Evolutionary conservation across 2,329 filamentous ascomycete species (phyloP), one percentile per base, ranked within the genome.

Genomic region (Xylariaceae sp.): DNA sequence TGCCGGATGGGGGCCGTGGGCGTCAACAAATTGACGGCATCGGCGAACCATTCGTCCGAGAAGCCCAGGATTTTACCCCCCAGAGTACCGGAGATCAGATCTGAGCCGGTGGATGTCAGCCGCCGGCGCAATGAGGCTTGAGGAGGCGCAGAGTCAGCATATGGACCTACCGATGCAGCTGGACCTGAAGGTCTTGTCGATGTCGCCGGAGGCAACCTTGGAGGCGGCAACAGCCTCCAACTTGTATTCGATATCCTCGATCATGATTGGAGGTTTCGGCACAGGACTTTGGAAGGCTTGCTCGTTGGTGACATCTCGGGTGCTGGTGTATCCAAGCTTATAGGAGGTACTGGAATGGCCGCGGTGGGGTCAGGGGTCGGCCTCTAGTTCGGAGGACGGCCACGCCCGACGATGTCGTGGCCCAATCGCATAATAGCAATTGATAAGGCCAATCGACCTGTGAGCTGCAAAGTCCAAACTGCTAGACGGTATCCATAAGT

Each of bases 1-100:
- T 78, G 69, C 42, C 70, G 66, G 53, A 82, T 73, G 23, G 78
- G 77, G 19, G 76, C 55, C 16, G 68, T 75, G n/a, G 76, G 74
- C 19, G 70, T 83, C 41, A 82, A 55, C 37, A 83, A 65, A 55
- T 82, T 82, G 37, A 63, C 50, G 15, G 78, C 77, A 45, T 78
- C 72, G 27, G 77, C 78, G 51, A 83, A 83, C 75, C 75, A 82
- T 59, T 83, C 64, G 52, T 83, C 74, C 31, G 77, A 82, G 56
- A 71, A 78, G 36, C 67, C 80, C 13, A 82, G 65, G 37, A 83
- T 64, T 54, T 73, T 77, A 38, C 77, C 76, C 41, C 76, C 78
- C 28, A 83, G 58, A 5, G 72, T 62, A 5, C 68, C 68, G 26
- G 76, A 81, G 35, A 79, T 59, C 31, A 82, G 62, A 51, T 81